These are phyloP conservation scores for Heliamphora pulchella DNA, from an alignment of 179 eudicot species.

Conservation along the genomic window DNA sequence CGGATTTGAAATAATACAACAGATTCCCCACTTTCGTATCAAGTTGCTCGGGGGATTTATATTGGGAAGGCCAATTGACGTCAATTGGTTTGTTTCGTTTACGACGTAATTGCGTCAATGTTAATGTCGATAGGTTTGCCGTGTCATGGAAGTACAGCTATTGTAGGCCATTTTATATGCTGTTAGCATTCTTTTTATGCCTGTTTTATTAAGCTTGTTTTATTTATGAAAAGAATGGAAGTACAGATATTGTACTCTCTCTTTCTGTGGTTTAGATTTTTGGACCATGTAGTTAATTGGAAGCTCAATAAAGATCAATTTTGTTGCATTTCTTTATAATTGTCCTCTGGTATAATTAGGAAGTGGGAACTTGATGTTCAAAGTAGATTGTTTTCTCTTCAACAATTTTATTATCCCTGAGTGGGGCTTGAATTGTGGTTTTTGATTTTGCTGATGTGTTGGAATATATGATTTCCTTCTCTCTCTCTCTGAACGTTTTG, in stretches of 20 bases:
- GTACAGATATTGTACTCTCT: neutral
- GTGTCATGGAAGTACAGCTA: neutral
- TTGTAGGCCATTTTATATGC: too few relatives aligned
- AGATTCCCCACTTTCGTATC: too few relatives aligned
- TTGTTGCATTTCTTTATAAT: neutral
- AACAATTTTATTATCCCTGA: too few relatives aligned
- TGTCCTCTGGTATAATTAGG: neutral
- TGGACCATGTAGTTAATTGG: neutral
- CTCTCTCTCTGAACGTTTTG: too few relatives aligned
- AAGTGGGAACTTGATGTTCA: neutral
- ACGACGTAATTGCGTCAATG: neutral
- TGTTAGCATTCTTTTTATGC: too few relatives aligned
- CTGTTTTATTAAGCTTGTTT: too few relatives aligned
- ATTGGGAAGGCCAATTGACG: too few relatives aligned
- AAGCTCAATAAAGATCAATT: neutral
- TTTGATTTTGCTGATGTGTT: neutral
- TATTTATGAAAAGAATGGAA: too few relatives aligned
- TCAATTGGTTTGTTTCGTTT: neutral
- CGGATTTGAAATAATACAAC: neutral
- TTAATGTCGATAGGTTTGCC: neutral
- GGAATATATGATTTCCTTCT: too few relatives aligned
- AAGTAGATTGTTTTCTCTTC: neutral
- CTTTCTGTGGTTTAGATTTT: neutral
- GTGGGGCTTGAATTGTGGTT: neutral
- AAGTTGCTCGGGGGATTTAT: too few relatives aligned